Evolutionary conservation across 192 early-diverging fungal genomes (phyloP), one percentile per base, ranked within the genome.

Genomic region (Pilobolus umbonatus): DNA sequence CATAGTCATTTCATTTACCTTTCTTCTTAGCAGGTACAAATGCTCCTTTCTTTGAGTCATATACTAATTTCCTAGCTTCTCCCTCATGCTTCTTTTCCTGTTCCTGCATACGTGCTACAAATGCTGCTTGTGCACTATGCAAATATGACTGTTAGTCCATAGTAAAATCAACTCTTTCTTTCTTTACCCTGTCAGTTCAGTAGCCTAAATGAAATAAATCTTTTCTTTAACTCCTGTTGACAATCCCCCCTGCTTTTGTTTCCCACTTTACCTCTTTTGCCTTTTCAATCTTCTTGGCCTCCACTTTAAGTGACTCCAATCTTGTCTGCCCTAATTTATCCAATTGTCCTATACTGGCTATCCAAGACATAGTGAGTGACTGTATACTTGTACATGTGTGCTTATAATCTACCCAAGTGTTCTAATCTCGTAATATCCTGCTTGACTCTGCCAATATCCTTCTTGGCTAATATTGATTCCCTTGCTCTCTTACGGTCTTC

Each of bases 401-500:
- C 21, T 14, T 21, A 25, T 11, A 25, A 29, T 58, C 35, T 68
- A 83, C 84, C 83, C 19, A 77, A 38, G 35, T 58, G 39, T 55
- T 74, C 65, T 21, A 80, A 64, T 35, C 63, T 42, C 21, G 49
- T 19, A 10, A 87, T 72, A 45, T 87, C 85, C 15, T 66, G 60
- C 25, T 71, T 65, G 19, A 85, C 45, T 55, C 81, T 80, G 15
- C 57, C 51, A 4, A 78, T 76, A 59, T 87, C 85, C 50, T 77
- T 83, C 48, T 85, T 70, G 0, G 79, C 67, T 21, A 79, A 64
- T 14, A 74, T 70, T 15, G 80, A 54, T 49, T 75, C 65, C 34
- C 81, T 75, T 25, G 71, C 69, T 40, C 75, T 75, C 60, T 83
- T 82, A 48, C 81, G 73, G 17, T 75, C 78, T 26, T 79, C 82